These are phyloP conservation scores for Talaromyces sp. DNA, from an alignment of 2,329 filamentous ascomycete genomes.

Conservation along the genomic window DNA sequence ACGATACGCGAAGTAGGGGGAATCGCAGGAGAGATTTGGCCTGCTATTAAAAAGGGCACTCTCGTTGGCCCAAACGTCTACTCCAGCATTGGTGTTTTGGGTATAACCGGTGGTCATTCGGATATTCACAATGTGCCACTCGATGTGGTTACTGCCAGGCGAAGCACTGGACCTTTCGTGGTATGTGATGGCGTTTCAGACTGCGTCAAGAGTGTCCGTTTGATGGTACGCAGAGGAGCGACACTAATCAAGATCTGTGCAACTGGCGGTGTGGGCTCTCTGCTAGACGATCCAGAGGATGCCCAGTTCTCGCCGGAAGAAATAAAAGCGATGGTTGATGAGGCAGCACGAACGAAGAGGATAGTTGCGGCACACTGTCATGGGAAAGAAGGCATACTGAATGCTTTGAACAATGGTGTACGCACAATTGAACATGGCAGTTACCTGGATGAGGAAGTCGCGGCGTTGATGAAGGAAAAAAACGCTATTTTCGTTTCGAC, in stretches of 20 bases:
- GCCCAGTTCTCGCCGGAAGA: conserved; percentile 47
- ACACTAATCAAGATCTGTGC: conserved; percentile 49
- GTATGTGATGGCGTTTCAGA: conserved; percentile 49
- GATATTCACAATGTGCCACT: conserved; percentile 43
- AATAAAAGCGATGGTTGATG: conserved; percentile 44
- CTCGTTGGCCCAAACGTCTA: conserved; percentile 52
- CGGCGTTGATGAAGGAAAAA: conserved; percentile 46
- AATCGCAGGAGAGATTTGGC: conserved; percentile 45
- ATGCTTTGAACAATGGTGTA: conserved; percentile 44
- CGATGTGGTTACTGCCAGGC: conserved; percentile 30
- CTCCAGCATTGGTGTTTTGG: conserved; percentile 44
- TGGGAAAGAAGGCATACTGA: conserved; percentile 49
- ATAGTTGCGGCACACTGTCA: conserved; percentile 47
- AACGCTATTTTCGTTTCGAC: conserved; percentile 46
- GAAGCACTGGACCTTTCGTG: conserved; percentile 32
- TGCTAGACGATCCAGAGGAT: conserved; percentile 44
- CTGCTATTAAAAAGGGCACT: conserved; percentile 44
- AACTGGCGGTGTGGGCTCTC: conserved; percentile 45
- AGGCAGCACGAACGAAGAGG: conserved; percentile 40
- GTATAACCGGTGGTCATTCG: conserved; percentile 51
- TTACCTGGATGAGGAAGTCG: conserved; percentile 47
- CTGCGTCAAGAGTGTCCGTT: conserved; percentile 44
- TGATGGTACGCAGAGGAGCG: conserved; percentile 47
- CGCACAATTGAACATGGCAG: conserved; percentile 50
- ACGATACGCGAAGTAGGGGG: conserved; percentile 51